Conservation (phyloP, 306 rosid species). For the Prosopis cineraria region DNA sequence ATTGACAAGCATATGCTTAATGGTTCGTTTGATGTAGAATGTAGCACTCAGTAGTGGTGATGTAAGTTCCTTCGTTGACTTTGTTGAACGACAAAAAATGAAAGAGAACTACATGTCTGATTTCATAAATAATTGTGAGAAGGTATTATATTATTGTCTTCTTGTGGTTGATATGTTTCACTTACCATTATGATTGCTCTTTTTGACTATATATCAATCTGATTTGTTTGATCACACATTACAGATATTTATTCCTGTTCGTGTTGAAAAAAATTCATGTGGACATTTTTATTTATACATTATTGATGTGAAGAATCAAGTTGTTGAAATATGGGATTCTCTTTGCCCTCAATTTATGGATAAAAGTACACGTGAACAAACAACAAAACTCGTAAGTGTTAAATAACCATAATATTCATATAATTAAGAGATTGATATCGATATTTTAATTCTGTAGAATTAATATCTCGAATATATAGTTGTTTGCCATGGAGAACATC, state of each 20-base stretch:
- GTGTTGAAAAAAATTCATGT: background rate
- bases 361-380: background rate
- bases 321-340: background rate
- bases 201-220: background rate
- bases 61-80: background rate
- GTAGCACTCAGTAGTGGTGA: background rate
- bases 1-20: too few species aligned
- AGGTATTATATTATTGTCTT: background rate
- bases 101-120: background rate
- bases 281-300: background rate
- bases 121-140: background rate
- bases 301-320: background rate
- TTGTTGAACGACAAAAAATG: background rate
- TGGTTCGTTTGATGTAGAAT: background rate
- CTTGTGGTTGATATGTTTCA: background rate
- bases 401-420: too few species aligned
- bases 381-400: too few species aligned
- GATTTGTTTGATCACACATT: background rate
- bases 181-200: too few species aligned
- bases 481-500: too few species aligned
- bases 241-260: background rate
- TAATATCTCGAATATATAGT: too few species aligned
- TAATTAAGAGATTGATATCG: too few species aligned
- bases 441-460: too few species aligned
- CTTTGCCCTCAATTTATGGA: background rate